Conservation (phyloP, 163 green algal genomes). For the Smithsoniella earleae region DNA sequence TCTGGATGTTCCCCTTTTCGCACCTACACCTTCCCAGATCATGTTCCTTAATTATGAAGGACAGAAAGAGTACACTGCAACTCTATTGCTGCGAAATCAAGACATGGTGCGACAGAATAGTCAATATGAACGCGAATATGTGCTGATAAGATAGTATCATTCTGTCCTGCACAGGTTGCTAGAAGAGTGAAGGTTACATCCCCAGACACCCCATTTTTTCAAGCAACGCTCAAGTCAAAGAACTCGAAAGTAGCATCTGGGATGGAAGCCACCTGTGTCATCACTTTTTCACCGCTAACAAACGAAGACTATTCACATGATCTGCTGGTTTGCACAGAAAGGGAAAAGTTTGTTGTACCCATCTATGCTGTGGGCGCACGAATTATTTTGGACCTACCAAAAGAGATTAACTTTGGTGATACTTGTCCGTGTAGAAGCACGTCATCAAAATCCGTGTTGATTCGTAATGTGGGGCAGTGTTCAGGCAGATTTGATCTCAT, state of each 20-base stretch:
- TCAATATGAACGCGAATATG: conserved; percentile 19
- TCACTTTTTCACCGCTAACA: conserved; percentile 47
- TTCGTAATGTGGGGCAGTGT: conserved; percentile 59
- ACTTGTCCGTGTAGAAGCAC: conserved; percentile 39
- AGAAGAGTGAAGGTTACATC: conserved; percentile 52
- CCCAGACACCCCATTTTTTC: conserved; percentile 50
- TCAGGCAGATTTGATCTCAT: conserved; percentile 51
- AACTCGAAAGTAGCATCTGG: conserved; percentile 57
- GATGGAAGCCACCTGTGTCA: conserved; percentile 60
- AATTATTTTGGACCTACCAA: conserved; percentile 60
- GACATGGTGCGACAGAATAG: conserved; percentile 46
- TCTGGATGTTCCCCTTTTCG: conserved; percentile 67
- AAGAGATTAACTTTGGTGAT: conserved; percentile 48
- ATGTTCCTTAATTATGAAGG: conserved; percentile 57
- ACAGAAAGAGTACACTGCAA: conserved; percentile 50
- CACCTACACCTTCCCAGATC: conserved; percentile 60
- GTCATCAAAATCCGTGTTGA: conserved; percentile 43
- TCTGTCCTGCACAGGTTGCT: conserved; percentile 47
- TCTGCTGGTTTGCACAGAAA: conserved; percentile 64
- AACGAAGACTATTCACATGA: conserved; percentile 51
- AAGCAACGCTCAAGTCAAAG: conserved; percentile 36
- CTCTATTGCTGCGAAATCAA: conserved; percentile 66
- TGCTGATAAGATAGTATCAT: background rate
- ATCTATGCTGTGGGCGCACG: conserved; percentile 45
- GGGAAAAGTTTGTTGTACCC: conserved; percentile 71